Evolutionary conservation across 2,329 filamentous ascomycete species (phyloP), one percentile per base, ranked within the genome.

Genomic region (Basipetospora chlamydospora): DNA sequence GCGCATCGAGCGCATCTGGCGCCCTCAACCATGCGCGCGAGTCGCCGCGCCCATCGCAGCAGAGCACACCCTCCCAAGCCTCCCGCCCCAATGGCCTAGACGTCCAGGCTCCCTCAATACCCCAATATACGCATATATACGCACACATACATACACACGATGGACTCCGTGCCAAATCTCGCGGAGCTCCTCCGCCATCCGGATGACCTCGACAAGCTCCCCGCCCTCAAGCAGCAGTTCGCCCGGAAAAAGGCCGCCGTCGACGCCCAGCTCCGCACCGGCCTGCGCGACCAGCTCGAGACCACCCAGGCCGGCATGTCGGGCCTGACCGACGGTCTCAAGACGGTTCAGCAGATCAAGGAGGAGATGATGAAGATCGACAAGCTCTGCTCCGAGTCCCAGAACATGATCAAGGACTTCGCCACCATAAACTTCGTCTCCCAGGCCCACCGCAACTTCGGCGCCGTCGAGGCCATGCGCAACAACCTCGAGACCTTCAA

Each of bases 341-440:
- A 87, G 56, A 84, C 84, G 42, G 83, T 98, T 25, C 80, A 84
- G 53, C 74, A 81, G 49, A 95, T 95, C 60, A 94, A 93, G 58
- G 88, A 96, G 46, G 90, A 98, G 63, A 90, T 98, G 75, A 86
- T 92, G 67, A 92, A 88, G 61, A 96, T 98, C 50, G 90, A 98
- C 64, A 86, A 84, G 61, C 73, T 98, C 44, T 98, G 90, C 63
- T 86, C 87, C 44, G 92, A 98, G 60, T 87, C 87, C 38, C 88
- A 96, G 64, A 85, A 84, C 54, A 95, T 95, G 76, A 94, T 98
- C 51, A 78, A 82, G 51, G 90, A 98, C 64, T 96, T 98, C 58
- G 80, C 81, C 25, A 84, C 85, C 52, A 90, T 93, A 66, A 90
- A 92, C 56, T 64, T 84, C 42, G 82, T 92, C 38, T 88, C 88